Base-by-base conservation (phyloP, 2,329 filamentous ascomycete genomes). In the Cordyceps farinosa region DNA sequence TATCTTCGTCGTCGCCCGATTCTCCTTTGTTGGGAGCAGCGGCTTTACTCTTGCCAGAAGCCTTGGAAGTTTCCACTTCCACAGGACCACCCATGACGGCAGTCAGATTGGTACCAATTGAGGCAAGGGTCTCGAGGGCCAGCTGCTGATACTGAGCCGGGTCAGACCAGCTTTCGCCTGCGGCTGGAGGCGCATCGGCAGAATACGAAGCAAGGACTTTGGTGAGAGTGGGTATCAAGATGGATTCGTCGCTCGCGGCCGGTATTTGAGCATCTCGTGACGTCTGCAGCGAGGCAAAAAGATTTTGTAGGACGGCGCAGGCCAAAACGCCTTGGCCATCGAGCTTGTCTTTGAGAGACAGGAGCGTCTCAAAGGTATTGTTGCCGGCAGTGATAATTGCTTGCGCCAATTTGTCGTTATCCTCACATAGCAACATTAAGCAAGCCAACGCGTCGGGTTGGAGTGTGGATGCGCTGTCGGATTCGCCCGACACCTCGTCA, bases 221-320 rank as follows among this genome's bases (percentile, higher is more conserved):
- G 27, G 73, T 67, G n/a, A 78, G 75, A 0, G 75, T 76, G 5
- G 75, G 73, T 34, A 78, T 71, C 3, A 78, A 67, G 11, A 70
- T 59, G 0, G 75, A 72, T 59, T 77, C 74, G 56, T 76, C 73
- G 9, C 70, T 65, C 61, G 67, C 69, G 3, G 75, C 71, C 47
- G 70, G 68, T 2, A 68, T 62, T 1, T 68, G 62, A 1, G 69
- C 69, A n/a, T 71, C 66, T 4, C 66, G 48, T 10, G 66, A 64
- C 2, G 64, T 67, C 3, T 70, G 65, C 0, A 77, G 77, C 3
- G 79, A 76, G 7, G 80, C 73, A 70, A 86, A 88, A 42, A 89
- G 73, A 66, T 88, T 88, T 71, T 89, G 87, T 13, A 89, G 77
- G 29, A 87, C 78, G 15, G 84, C 83, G 57, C 85, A 88, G 8